Base-by-base conservation (phyloP, 768 basidiomycete species). In the Suillus fuscotomentosus region DNA sequence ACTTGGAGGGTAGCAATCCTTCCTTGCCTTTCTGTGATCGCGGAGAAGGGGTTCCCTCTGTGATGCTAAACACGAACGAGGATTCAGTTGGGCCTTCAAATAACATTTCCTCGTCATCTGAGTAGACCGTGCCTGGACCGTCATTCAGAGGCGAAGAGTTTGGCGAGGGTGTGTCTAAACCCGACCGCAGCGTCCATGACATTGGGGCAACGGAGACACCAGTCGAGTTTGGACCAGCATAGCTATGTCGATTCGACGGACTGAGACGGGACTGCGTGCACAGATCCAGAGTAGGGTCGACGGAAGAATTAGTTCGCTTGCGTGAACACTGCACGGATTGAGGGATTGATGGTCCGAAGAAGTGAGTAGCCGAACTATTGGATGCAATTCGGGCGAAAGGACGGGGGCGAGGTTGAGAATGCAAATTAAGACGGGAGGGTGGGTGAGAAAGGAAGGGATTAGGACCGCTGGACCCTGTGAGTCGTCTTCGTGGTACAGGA, bases 191-290 rank as follows among this genome's bases (percentile, higher is more conserved):
- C 73, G 38, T 63, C 65, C 77, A 78, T 3, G 76, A 72, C 24
- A 77, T 56, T 20, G 69, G 66, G 22, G 60, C 24, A 41, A 8
- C 15, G 10, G 72, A 69, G 3, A 63, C 72, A 61, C 63, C 73
- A 68, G 78, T 75, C 65, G 71, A 75, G 13, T 76, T 79, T 15
- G 81, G 74, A 6, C 88, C 88, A 17, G 85, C 84, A 73, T 89
- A 90, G 66, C 88, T 90, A 67, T 91, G 89, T 63, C 89, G 82
- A 68, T 84, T 86, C 41, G 73, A 65, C 27, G 74, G 62, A 61
- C 75, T 76, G 4, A 79, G 73, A 65, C 79, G 72, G 59, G 59
- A 39, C 17, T 42, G 63, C 8, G 53, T 7, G 2, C 63, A 66
- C 9, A 60, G 61, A 48, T 66, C 68, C 2, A 62, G 64, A 0